These are phyloP conservation scores for Triangularia verruculosa DNA, from an alignment of 2,329 filamentous ascomycete species.

Conservation along the genomic window DNA sequence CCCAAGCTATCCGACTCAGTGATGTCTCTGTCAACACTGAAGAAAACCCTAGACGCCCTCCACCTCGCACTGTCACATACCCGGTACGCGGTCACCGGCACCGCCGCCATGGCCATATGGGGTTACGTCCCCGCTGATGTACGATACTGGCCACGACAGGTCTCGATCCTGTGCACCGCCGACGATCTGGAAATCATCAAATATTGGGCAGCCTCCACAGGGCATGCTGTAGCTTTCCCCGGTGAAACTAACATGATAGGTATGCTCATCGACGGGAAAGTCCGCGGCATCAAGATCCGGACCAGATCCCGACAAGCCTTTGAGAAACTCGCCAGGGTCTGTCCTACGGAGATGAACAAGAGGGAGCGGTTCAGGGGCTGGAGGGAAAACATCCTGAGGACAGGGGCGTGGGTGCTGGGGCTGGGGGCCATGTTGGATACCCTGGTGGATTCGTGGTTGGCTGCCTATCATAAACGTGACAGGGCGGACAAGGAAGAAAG, in stretches of 20 bases:
- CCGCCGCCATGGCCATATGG: constrained; percentile 44
- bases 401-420: not conserved
- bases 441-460: not conserved
- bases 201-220: not conserved
- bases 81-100: constrained; percentile 47
- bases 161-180: constrained; percentile 29
- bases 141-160: constrained; percentile 21
- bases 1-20: constrained; percentile 21
- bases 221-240: not conserved
- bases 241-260: not conserved
- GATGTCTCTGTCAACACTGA: constrained; percentile 34
- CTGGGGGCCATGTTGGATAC: not conserved
- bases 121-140: constrained; percentile 34
- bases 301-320: not conserved
- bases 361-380: not conserved
- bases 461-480: not conserved
- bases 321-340: not conserved
- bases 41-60: constrained; percentile 40
- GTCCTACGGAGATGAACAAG: not conserved
- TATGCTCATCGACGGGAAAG: not conserved
- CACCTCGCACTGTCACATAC: constrained; percentile 41
- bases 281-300: not conserved
- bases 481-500: not conserved
- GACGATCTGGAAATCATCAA: not conserved
- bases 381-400: not conserved